phyloP scores from a whole-genome alignment of 345 rosid species.

The Heritiera littoralis region DNA sequence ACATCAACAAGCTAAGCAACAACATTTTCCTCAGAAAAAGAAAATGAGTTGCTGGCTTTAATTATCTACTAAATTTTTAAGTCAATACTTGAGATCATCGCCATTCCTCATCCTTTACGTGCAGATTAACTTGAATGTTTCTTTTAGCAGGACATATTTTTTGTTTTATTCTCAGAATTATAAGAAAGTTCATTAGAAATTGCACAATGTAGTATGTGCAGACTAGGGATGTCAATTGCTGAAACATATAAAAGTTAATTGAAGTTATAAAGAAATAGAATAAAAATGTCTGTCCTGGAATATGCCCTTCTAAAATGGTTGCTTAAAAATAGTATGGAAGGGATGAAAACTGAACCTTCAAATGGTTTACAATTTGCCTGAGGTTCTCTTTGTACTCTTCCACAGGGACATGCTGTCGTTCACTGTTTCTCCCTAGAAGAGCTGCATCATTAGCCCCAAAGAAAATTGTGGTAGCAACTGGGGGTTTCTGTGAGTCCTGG shows the following conservation, averaged over 20 bases:
- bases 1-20: neutral
- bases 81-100: neutral
- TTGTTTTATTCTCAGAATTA: neutral
- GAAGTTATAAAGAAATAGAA: neutral
- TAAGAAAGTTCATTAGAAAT: neutral
- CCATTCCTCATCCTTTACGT: neutral
- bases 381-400: constrained; percentile 76
- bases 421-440: constrained; percentile 64
- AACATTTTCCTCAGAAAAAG: neutral
- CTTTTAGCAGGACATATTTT: neutral
- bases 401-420: constrained; percentile 78
- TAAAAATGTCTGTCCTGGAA: neutral
- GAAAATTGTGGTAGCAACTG: constrained; percentile 75
- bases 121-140: neutral
- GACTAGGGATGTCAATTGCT: neutral
- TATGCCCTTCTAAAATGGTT: neutral
- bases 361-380: constrained; percentile 65
- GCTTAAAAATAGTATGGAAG: neutral
- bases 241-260: neutral
- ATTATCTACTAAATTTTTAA: neutral
- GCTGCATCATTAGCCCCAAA: constrained; percentile 98
- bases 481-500: constrained; percentile 56
- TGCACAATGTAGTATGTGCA: neutral
- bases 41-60: neutral
- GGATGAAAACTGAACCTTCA: constrained; percentile 55